A percentile compares a stretch with the other conserved stretches of the same genome.
These are phyloP conservation scores for Ustilago xerochloae DNA, from an alignment of 1,284 basidiomycete species.

Conservation along the genomic window DNA sequence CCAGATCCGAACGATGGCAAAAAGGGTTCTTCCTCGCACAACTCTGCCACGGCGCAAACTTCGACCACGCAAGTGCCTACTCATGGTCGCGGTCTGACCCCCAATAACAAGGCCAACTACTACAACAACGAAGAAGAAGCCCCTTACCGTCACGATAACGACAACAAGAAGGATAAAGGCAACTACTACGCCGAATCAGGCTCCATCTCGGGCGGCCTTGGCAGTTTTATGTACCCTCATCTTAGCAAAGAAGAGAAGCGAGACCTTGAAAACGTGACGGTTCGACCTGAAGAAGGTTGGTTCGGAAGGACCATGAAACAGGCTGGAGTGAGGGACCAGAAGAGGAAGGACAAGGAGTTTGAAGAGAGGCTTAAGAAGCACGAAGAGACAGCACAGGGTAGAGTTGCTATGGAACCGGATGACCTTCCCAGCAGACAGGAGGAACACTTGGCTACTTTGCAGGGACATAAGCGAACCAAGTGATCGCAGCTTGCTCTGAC, in stretches of 20 bases:
- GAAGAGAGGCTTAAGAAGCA: conserved; percentile 5
- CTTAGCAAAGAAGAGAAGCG: conserved; percentile 11
- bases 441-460: conserved; percentile 14
- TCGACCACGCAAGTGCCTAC: not conserved
- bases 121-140: no score
- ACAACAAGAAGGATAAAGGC: not conserved
- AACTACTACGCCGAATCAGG: conserved; percentile 20
- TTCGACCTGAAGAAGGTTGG: conserved; percentile 1
- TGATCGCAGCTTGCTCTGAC: not conserved
- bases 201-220: conserved; percentile 4
- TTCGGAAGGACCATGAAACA: conserved; percentile 38
- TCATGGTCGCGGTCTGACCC: no score
- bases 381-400: not conserved
- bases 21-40: no score
- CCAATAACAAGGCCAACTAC: no score
- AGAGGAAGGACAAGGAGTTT: conserved; percentile 9
- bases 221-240: conserved; percentile 7
- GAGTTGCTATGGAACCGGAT: not conserved
- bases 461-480: conserved; percentile 14
- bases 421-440: not conserved
- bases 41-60: no score
- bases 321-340: conserved; percentile 20
- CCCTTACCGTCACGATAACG: no score
- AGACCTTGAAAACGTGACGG: conserved; percentile 21
- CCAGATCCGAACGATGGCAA: no score